Conservation (phyloP, 768 basidiomycete genomes). For the Psilocybe azurescens region DNA sequence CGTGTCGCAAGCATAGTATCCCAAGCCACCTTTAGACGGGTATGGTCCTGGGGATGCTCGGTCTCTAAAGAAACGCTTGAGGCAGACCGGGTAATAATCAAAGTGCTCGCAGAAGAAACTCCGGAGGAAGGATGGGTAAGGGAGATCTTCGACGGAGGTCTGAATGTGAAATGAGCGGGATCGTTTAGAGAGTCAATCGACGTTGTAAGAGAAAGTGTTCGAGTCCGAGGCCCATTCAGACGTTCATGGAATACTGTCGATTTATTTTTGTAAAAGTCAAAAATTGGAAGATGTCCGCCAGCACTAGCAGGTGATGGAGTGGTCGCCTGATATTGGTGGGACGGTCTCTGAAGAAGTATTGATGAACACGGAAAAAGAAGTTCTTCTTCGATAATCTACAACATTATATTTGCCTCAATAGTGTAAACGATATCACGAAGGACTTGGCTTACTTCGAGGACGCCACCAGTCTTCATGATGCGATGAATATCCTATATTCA, state of each 20-base stretch:
- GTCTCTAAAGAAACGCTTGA: conserved; percentile 12
- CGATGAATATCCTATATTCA: conserved; percentile 64
- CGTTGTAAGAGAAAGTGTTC: conserved; percentile 25
- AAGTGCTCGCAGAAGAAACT: conserved; percentile 7
- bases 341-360: conserved; percentile 21
- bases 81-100: conserved; percentile 5
- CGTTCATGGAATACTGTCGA: conserved; percentile 11
- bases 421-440: background rate
- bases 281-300: conserved; percentile 12
- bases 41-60: conserved; percentile 64
- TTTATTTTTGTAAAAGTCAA: conserved; percentile 18
- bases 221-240: background rate
- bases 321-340: conserved; percentile 1
- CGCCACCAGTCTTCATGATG: conserved; percentile 64
- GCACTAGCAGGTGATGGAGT: conserved; percentile 21
- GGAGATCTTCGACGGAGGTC: background rate
- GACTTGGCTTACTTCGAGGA: conserved; percentile 59
- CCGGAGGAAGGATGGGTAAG: conserved; percentile 1
- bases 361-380: conserved; percentile 66
- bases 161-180: background rate
- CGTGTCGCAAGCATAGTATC: conserved; percentile 65
- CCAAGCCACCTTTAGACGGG: conserved; percentile 66
- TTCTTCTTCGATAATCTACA: conserved; percentile 75
- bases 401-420: conserved; percentile 8
- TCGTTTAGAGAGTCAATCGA: conserved; percentile 20